phyloP scores from a whole-genome alignment of 1,139 yeast species.

The Suhomyces bribrorum region DNA sequence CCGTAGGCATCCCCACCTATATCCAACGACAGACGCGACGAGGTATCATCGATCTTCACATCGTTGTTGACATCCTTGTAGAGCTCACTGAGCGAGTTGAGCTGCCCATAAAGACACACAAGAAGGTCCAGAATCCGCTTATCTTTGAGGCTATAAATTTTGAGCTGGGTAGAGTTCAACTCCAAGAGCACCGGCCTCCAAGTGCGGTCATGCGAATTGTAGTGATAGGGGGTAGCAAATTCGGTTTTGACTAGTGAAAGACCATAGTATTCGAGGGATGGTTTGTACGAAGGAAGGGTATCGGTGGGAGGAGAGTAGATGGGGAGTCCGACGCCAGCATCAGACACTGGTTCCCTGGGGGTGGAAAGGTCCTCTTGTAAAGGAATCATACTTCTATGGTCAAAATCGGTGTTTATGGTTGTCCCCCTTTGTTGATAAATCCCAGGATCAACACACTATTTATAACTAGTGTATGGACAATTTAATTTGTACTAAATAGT shows the following conservation, averaged over 20 bases:
- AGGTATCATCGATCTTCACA: constrained; percentile 9
- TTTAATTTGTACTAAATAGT: too few species aligned
- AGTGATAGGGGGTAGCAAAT: constrained; percentile 40
- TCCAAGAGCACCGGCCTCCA: constrained; percentile 57
- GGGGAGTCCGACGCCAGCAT: constrained; percentile 14
- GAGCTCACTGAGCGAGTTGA: constrained; percentile 27
- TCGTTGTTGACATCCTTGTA: constrained; percentile 18
- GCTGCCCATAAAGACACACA: constrained; percentile 31
- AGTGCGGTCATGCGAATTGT: constrained; percentile 25
- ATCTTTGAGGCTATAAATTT: constrained; percentile 38
- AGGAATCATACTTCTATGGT: background rate
- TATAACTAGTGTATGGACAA: too few species aligned
- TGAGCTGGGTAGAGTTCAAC: constrained; percentile 58
- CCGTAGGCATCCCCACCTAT: constrained; percentile 29
- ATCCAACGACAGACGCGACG: constrained; percentile 3
- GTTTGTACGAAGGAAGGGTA: constrained; percentile 32
- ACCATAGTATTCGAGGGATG: constrained; percentile 38
- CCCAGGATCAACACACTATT: too few species aligned
- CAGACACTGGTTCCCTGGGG: background rate
- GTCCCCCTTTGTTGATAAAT: too few species aligned
- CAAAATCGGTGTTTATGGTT: background rate
- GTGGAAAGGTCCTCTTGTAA: background rate
- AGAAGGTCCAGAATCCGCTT: constrained; percentile 29
- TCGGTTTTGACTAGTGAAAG: constrained; percentile 38
- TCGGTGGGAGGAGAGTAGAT: constrained; percentile 27